Base-by-base conservation (phyloP, 1,284 basidiomycete species). In the Hemileia vastatrix region DNA sequence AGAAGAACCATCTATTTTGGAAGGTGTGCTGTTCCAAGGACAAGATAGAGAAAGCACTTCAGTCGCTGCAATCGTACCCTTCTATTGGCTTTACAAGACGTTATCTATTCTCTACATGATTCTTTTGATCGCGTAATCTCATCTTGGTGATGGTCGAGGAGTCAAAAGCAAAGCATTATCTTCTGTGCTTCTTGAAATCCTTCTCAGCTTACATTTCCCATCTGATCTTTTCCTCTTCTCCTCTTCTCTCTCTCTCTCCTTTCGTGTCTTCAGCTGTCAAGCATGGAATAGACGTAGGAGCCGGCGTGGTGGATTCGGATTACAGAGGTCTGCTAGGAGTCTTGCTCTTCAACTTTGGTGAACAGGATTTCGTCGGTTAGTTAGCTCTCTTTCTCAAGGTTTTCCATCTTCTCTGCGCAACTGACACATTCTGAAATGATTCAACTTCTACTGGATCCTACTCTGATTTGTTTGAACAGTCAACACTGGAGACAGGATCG, bases 231-330 rank as follows among this genome's bases (percentile, higher is more conserved):
- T 48, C 36, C 8, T 15, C 36, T 40, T 40, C 36, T 40, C 36
- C 36, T 18, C 36, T 45, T 23, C 3, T n/a, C 3, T 31, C 24
- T n/a, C 49, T 48, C 19, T 33, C 63, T 45, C 18, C 43, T 36
- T 19, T 54, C 48, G 18, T 44, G 15, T 6, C 18, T 1, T 5
- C 69, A 93, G 93, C 94, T 3, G 87, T 87, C 24, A 98, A 98
- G 76, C 92, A 90, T 77, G 90, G 91, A 82, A 96, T 98, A 65
- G 89, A 95, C 75, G 93, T 90, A 0, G 94, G 94, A 1, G 95
- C 94, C 4, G 94, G 94, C 36, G 94, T 98, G 18, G 84, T 98
- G 63, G 95, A 98, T 69, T 86, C 90, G 9, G 94, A 98, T 76
- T 98, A 98, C 77, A 83, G 95, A 43, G 94, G 95, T 3, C 80